Conservation (phyloP, 2,329 filamentous ascomycete genomes). For the Mycogone perniciosa region DNA sequence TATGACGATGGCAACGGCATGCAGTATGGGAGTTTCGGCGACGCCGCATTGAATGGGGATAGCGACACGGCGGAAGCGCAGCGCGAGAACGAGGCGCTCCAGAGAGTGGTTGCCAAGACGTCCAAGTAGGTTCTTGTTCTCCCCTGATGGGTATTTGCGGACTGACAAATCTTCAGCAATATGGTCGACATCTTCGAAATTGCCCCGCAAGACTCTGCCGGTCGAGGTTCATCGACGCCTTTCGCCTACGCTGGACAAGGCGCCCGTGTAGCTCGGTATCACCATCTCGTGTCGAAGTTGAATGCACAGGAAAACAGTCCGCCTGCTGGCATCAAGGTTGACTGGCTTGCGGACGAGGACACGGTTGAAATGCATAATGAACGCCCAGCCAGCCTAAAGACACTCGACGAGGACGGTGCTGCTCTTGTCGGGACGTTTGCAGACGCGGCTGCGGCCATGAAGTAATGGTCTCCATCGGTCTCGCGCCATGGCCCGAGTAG, state of each 20-base stretch:
- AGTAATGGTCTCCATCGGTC: slow-evolving; percentile 18
- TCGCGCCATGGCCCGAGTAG: neutral
- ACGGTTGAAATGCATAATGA: slow-evolving; percentile 39
- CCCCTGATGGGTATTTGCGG: neutral
- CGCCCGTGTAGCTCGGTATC: slow-evolving; percentile 51
- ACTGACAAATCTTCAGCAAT: slow-evolving; percentile 39
- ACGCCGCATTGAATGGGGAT: slow-evolving; percentile 47
- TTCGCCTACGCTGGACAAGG: slow-evolving; percentile 50
- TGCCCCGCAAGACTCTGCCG: slow-evolving; percentile 42
- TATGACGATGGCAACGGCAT: slow-evolving; percentile 54
- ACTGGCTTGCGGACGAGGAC: slow-evolving; percentile 51
- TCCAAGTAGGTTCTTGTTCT: slow-evolving; percentile 47
- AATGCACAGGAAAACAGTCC: slow-evolving; percentile 37
- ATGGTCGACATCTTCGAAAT: slow-evolving; percentile 64
- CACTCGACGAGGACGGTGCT: slow-evolving; percentile 28
- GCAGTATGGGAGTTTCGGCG: slow-evolving; percentile 58
- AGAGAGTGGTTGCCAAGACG: slow-evolving; percentile 57
- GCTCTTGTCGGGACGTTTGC: slow-evolving; percentile 55
- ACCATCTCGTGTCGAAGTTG: slow-evolving; percentile 55
- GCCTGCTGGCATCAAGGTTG: slow-evolving; percentile 42
- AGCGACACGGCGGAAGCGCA: slow-evolving; percentile 57
- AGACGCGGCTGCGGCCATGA: slow-evolving; percentile 50
- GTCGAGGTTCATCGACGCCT: slow-evolving; percentile 29
- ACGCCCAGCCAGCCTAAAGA: slow-evolving; percentile 27
- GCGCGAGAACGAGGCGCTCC: slow-evolving; percentile 57